phyloP scores from a whole-genome alignment of 208 protist species.

The Acanthamoeba lugdunensis region DNA sequence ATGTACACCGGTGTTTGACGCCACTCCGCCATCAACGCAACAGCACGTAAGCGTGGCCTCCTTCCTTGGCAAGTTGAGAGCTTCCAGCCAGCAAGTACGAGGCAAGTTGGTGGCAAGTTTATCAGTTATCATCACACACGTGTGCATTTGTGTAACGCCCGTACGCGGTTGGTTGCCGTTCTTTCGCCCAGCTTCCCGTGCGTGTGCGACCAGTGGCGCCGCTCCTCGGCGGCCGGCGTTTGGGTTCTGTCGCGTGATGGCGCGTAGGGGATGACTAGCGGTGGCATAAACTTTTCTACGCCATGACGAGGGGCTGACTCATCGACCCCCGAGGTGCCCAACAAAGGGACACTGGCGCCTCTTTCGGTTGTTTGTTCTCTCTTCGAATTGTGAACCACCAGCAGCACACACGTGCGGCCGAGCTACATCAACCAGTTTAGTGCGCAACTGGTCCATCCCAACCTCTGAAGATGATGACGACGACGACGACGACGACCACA shows the following conservation, averaged over 20 bases:
- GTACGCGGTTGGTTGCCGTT: not conserved
- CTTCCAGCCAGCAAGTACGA: not conserved
- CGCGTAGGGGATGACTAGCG: not conserved
- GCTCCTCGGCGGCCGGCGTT: not conserved
- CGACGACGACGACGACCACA: not conserved
- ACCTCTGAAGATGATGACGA: no score
- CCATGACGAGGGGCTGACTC: not conserved
- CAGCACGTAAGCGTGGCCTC: no score
- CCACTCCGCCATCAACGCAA: no score
- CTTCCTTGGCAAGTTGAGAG: no score
- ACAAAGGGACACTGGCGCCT: not conserved
- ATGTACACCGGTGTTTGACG: no score
- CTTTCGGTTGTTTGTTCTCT: not conserved
- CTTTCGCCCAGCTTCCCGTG: not conserved
- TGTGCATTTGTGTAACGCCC: not conserved
- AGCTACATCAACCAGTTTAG: no score
- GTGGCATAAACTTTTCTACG: not conserved
- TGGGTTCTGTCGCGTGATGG: no score
- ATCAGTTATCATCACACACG: not conserved
- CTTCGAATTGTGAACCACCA: no score
- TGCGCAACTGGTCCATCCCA: no score
- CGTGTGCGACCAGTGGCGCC: not conserved
- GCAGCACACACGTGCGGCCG: no score
- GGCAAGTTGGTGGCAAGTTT: not conserved
- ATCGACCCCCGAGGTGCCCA: not conserved